Percentiles rank a stretch among this genome's conserved stretches.
phyloP scores from a whole-genome alignment of 1,284 basidiomycete genomes.

The Thelephora terrestris region DNA sequence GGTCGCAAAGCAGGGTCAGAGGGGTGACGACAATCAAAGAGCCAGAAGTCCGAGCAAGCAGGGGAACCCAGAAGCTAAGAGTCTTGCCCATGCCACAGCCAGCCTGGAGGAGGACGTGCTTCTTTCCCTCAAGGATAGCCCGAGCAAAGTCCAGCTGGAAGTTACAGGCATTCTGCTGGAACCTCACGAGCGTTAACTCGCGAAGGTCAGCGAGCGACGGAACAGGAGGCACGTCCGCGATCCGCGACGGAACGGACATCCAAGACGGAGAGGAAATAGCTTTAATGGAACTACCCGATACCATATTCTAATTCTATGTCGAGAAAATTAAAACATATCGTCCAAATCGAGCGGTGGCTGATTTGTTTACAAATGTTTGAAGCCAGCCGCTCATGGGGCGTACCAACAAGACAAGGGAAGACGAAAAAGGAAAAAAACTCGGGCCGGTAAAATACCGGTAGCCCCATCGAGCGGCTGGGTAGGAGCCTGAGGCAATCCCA shows the following conservation, averaged over 20 bases:
- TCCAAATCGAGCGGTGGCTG: background rate
- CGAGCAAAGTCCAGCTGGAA: constrained; percentile 13
- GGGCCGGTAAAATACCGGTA: no score
- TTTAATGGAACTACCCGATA: background rate
- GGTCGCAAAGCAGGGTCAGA: constrained; percentile 18
- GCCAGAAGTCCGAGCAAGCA: constrained; percentile 16
- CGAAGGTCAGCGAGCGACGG: constrained; percentile 4
- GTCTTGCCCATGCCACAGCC: constrained; percentile 22
- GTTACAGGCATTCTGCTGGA: constrained; percentile 7
- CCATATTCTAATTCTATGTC: background rate
- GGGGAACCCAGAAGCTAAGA: constrained; percentile 22
- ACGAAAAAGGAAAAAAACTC: no score
- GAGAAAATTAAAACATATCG: background rate
- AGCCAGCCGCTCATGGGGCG: constrained; percentile 3
- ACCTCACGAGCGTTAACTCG: background rate
- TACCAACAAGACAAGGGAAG: no score
- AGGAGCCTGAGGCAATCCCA: no score
- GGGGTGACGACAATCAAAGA: constrained; percentile 21
- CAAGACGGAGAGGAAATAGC: no score
- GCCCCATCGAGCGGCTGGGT: no score
- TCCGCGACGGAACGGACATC: no score
- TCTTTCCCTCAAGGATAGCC: constrained; percentile 8
- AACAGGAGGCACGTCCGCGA: background rate
- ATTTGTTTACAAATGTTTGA: constrained; percentile 7
- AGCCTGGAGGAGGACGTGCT: constrained; percentile 15